Evolutionary conservation across 257 asterid genomes (phyloP).

Genomic region (Cinchona pubescens): DNA sequence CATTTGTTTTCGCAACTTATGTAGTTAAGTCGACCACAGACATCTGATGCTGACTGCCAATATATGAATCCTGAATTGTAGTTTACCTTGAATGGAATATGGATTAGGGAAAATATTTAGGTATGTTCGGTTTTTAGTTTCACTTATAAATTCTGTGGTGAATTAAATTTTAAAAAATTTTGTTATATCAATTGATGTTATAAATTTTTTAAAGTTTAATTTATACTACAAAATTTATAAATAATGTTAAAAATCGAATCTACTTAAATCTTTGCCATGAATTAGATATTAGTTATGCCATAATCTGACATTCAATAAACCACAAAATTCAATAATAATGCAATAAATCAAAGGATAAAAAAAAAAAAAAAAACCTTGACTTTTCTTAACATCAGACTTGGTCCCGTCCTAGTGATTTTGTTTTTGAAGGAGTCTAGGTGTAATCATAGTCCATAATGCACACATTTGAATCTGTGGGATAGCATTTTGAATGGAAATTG

Average conservation of each 20-base stretch:
- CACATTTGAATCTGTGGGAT: neutral
- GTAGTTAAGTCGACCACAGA: neutral
- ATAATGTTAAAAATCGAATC: no score
- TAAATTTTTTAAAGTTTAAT: no score
- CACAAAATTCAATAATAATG: neutral
- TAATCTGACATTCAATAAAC: neutral
- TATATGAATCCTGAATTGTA: neutral
- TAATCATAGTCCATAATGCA: neutral
- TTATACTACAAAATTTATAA: no score
- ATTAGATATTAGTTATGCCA: neutral
- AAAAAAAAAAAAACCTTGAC: neutral
- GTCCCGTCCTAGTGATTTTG: neutral
- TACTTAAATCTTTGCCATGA: no score
- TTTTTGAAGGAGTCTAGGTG: neutral
- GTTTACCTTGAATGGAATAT: neutral
- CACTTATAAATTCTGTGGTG: no score
- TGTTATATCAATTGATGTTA: no score
- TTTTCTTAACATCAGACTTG: neutral
- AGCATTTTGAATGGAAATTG: neutral
- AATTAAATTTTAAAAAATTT: no score
- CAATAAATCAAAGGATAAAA: neutral
- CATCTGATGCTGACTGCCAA: neutral
- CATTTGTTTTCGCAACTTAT: neutral
- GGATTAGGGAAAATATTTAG: no score
- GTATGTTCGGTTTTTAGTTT: no score